Conservation (phyloP, 2,329 filamentous ascomycete species). For the Zymoseptoria ardabiliae region DNA sequence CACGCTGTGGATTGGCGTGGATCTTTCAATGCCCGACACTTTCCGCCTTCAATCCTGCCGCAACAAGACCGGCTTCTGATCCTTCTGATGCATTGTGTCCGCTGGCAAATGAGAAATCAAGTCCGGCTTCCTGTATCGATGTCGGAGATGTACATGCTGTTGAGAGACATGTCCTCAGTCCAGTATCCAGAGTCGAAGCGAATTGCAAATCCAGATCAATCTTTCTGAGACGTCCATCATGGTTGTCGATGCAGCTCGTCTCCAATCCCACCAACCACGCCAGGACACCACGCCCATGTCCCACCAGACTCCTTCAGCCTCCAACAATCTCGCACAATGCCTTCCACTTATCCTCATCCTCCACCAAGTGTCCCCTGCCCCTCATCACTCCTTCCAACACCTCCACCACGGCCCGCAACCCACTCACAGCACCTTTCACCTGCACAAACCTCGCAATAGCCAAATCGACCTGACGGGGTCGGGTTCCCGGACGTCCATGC, state of each 20-base stretch:
- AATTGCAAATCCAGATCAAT: background rate
- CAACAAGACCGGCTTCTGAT: background rate
- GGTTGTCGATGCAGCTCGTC: background rate
- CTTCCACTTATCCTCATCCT: conserved; percentile 42
- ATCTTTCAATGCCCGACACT: background rate
- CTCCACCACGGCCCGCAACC: conserved; percentile 76
- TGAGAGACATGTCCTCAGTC: background rate
- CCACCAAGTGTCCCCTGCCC: conserved; percentile 58
- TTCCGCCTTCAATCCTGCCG: background rate
- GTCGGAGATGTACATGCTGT: background rate
- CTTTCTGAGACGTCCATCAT: background rate
- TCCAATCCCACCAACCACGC: background rate
- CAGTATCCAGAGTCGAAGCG: background rate
- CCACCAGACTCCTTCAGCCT: conserved; percentile 9
- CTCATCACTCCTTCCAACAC: conserved; percentile 64
- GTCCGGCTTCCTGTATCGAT: background rate
- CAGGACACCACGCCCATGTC: background rate
- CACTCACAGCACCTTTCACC: conserved; percentile 83
- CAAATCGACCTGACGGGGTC: conserved; percentile 55
- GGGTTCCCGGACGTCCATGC: conserved; percentile 52
- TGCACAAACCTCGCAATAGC: conserved; percentile 82
- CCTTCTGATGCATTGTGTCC: background rate
- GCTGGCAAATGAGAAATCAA: background rate
- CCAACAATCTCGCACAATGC: conserved; percentile 37
- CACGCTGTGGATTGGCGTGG: background rate